Conservation (phyloP, 148 eudicot genomes). For the Nyssa sinensis region DNA sequence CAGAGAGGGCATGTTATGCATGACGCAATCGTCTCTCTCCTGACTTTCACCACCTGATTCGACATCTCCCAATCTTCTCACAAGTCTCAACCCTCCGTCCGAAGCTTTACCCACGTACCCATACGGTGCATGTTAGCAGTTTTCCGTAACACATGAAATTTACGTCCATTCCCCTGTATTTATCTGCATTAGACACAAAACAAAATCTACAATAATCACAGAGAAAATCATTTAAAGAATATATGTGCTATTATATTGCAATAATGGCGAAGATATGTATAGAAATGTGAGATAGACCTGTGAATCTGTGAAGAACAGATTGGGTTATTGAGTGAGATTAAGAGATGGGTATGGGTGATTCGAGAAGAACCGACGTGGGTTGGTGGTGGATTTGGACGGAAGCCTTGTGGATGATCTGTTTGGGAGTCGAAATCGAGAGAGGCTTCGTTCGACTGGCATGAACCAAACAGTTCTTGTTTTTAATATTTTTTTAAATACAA, state of each 20-base stretch:
- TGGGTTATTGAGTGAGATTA: neutral
- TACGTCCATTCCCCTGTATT: slow-evolving; percentile 28
- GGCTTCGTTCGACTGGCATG: slow-evolving; percentile 10
- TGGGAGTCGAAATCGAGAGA: slow-evolving; percentile 48
- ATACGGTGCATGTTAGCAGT: slow-evolving; percentile 43
- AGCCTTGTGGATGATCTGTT: slow-evolving; percentile 19
- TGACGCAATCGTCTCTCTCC: slow-evolving; percentile 61
- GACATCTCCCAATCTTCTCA: slow-evolving; percentile 38
- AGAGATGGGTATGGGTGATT: slow-evolving; percentile 23
- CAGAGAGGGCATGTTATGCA: slow-evolving; percentile 97
- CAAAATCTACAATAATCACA: slow-evolving; percentile 14
- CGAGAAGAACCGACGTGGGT: slow-evolving; percentile 24
- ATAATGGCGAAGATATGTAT: neutral
- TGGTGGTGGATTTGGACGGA: slow-evolving; percentile 21
- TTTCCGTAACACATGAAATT: slow-evolving; percentile 17
- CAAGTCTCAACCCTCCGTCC: slow-evolving; percentile 6
- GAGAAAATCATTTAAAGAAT: neutral
- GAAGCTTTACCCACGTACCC: slow-evolving; percentile 23
- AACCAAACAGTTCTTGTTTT: slow-evolving; percentile 14
- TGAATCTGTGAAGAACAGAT: slow-evolving; percentile 21
- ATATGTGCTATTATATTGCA: neutral
- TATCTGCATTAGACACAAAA: slow-evolving; percentile 30
- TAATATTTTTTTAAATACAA: neutral
- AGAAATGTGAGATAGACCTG: slow-evolving; percentile 13
- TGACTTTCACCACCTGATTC: slow-evolving; percentile 62